Evolutionary conservation across 805 yeast species (phyloP).

Genomic region (Hanseniaspora hatyaiensis): DNA sequence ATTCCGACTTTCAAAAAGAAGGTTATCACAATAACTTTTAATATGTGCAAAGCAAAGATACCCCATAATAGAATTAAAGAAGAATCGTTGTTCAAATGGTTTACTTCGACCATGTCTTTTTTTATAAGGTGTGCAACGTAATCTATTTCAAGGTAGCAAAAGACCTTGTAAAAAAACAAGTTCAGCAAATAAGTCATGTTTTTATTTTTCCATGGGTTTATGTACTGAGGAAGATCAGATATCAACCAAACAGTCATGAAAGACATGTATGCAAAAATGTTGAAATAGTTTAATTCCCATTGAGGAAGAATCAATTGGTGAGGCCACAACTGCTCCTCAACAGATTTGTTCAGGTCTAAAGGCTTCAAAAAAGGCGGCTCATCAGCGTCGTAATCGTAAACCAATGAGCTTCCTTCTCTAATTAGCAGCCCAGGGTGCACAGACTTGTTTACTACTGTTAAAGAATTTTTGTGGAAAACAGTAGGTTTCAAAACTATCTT

Average conservation of each 20-base stretch:
- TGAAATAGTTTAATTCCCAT: slow-evolving; percentile 24
- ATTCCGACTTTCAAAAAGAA: slow-evolving; percentile 55
- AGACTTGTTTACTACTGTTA: slow-evolving; percentile 58
- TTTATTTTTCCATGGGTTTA: slow-evolving; percentile 87
- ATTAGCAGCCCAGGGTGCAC: slow-evolving; percentile 58
- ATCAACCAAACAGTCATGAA: slow-evolving; percentile 64
- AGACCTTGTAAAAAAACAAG: slow-evolving; percentile 4
- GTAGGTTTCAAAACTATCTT: slow-evolving; percentile 61
- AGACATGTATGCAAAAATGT: slow-evolving; percentile 18
- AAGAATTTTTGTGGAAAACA: slow-evolving; percentile 53
- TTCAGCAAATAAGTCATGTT: slow-evolving; percentile 40
- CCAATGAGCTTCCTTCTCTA: slow-evolving; percentile 57
- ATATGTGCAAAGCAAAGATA: slow-evolving; percentile 35
- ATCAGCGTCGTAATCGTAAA: slow-evolving; percentile 53
- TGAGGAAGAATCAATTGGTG: slow-evolving; percentile 60
- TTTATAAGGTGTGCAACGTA: slow-evolving; percentile 40
- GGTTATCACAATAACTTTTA: slow-evolving; percentile 49
- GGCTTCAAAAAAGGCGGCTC: slow-evolving; percentile 35
- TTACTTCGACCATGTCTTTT: slow-evolving; percentile 37
- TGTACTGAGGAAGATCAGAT: slow-evolving; percentile 79
- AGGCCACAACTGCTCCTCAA: slow-evolving; percentile 65
- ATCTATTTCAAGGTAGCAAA: slow-evolving; percentile 26
- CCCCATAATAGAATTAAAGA: slow-evolving; percentile 45
- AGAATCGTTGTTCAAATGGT: slow-evolving; percentile 43
- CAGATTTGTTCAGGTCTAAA: slow-evolving; percentile 37